These are phyloP conservation scores for Leptographium procerum DNA, from an alignment of 2,329 filamentous ascomycete species.

Conservation along the genomic window DNA sequence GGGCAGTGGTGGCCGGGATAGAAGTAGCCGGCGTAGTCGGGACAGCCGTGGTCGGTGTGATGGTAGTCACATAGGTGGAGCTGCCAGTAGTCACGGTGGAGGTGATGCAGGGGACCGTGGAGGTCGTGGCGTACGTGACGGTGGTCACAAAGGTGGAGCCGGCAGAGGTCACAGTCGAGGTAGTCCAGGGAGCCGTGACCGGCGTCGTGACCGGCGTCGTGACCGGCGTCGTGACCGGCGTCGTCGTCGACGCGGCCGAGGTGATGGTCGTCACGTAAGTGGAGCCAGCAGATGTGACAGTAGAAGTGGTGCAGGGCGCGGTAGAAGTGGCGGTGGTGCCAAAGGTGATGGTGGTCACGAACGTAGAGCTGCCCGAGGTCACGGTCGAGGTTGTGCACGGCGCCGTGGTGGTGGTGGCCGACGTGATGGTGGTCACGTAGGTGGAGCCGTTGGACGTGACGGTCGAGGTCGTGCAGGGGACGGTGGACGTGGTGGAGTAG, in stretches of 20 bases:
- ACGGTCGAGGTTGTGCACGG: background rate
- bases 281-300: background rate
- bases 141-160: background rate
- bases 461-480: background rate
- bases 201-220: slow-evolving; percentile 1
- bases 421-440: background rate
- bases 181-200: background rate
- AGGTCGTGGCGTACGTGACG: background rate
- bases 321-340: background rate
- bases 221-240: background rate
- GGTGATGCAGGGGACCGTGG: background rate
- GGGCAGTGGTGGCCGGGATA: background rate
- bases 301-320: background rate
- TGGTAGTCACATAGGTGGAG: background rate
- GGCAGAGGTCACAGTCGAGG: background rate
- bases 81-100: background rate
- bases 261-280: background rate
- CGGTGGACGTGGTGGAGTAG: background rate
- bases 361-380: background rate
- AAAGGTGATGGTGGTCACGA: background rate
- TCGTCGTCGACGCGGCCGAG: background rate
- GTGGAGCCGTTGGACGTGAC: background rate
- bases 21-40: background rate
- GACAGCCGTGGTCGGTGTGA: background rate
- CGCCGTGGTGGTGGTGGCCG: background rate